Evolutionary conservation across 2,329 filamentous ascomycete genomes (phyloP), one percentile per base, ranked within the genome.

Genomic region (Nothophoma quercina): DNA sequence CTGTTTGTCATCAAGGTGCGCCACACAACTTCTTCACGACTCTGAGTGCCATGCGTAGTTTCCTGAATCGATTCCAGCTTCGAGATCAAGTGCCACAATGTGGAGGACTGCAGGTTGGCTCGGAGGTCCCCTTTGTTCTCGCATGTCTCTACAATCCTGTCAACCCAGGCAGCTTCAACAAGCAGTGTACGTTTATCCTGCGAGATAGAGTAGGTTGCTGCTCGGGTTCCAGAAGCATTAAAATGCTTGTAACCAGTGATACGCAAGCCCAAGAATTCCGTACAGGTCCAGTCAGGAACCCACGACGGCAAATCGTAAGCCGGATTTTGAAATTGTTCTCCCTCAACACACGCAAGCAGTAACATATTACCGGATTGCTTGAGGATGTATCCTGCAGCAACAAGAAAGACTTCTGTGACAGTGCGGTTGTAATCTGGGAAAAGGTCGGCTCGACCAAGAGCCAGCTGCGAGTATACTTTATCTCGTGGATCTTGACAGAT

Each of bases 261-360:
- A 9, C 62, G 47, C 13, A 62, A 52, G 0, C 58, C 55, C 2
- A 55, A 22, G 13, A 30, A 32, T 18, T 51, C 35, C 3, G 42
- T 46, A 15, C 47, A 28, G 21, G 40, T 53, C 60, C 60, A 67
- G 36, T 64, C 60, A 2, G 63, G 57, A 3, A 62, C 62, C 60
- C 57, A 67, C 3, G 62, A 65, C 9, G 58, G 60, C 12, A 67
- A 30, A 6, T 26, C 26, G 8, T 30, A 25, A 7, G 55, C 25
- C 9, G 15, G 16, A 5, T 32, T 33, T 16, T 60, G 62, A 15
- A 62, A 62, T 2, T 57, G 48, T 13, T 53, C 30, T 28, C 59
- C 58, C 36, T 67, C 60, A 7, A 59, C 55, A 45, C 42, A 58
- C 8, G 52, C 53, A n/a, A 62, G 42, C 6, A 62, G 23, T 1